Conservation (phyloP, 2,329 filamentous ascomycete species). For the Aquanectria penicillioides region DNA sequence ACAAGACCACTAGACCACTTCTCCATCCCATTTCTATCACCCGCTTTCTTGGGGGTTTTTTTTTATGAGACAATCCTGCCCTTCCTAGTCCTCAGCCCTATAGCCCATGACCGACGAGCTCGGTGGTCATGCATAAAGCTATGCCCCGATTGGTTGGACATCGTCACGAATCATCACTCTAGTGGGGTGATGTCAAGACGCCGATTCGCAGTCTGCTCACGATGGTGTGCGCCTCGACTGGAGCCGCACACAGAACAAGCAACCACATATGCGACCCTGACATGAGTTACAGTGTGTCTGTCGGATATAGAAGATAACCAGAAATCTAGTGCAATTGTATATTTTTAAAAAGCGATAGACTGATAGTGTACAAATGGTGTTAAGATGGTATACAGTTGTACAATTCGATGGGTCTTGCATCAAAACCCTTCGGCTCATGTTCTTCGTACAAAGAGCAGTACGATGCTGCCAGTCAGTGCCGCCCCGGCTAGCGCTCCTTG, state of each 20-base stretch:
- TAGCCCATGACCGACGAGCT: slow-evolving; percentile 12
- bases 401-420: slow-evolving; percentile 19
- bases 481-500: slow-evolving; percentile 76
- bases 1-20: background rate
- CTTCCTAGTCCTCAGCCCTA: slow-evolving; percentile 15
- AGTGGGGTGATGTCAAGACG: slow-evolving; percentile 3
- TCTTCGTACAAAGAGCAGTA: slow-evolving; percentile 56
- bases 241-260: background rate
- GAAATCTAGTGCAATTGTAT: slow-evolving; percentile 11
- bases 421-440: slow-evolving; percentile 32
- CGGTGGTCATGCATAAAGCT: slow-evolving; percentile 20
- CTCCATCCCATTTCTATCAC: too few relatives aligned
- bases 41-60: too few relatives aligned
- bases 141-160: slow-evolving; percentile 15
- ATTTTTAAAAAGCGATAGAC: slow-evolving; percentile 6
- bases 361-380: slow-evolving; percentile 26
- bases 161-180: slow-evolving; percentile 7
- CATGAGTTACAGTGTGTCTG: too few relatives aligned
- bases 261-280: too few relatives aligned
- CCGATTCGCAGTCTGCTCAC: background rate
- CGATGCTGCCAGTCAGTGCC: slow-evolving; percentile 64
- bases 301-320: too few relatives aligned
- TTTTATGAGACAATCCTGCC: background rate
- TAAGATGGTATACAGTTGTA: slow-evolving; percentile 34
- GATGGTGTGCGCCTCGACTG: background rate